Percentiles rank a stretch among this genome's conserved stretches.
Conservation (phyloP, 306 rosid species). For the Astragalus membranaceus region DNA sequence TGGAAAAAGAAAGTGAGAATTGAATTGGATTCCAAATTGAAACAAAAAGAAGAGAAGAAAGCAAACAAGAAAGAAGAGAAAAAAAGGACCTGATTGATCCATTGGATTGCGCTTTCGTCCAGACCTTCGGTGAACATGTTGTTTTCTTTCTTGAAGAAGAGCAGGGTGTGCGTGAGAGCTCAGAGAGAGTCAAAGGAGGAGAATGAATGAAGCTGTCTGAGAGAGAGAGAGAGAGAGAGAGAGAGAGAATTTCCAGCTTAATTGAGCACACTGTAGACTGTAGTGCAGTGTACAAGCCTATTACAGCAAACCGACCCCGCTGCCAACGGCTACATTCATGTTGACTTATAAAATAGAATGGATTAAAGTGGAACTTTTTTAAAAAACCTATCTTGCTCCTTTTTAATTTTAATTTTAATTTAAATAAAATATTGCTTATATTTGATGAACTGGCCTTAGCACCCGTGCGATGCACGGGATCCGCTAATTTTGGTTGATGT, state of each 20-base stretch:
- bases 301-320: not conserved
- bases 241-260: not conserved
- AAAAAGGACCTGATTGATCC: slow-evolving; percentile 72
- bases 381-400: too few relatives aligned
- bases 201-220: not conserved
- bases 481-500: too few relatives aligned
- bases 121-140: slow-evolving; percentile 88
- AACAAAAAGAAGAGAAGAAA: too few relatives aligned
- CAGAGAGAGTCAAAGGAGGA: not conserved
- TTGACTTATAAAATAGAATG: not conserved
- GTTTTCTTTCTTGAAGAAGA: not conserved
- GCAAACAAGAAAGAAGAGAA: not conserved
- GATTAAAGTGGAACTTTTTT: too few relatives aligned
- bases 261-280: not conserved
- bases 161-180: not conserved
- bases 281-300: not conserved
- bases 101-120: slow-evolving; percentile 78
- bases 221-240: not conserved
- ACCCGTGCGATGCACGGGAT: too few relatives aligned
- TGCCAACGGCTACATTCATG: not conserved
- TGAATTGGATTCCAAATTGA: not conserved
- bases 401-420: too few relatives aligned
- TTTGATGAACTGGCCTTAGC: too few relatives aligned
- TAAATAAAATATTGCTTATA: too few relatives aligned
- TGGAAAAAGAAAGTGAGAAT: not conserved